phyloP scores from a whole-genome alignment of 2,329 filamentous ascomycete species.

The Ophiocordyceps sinensis region DNA sequence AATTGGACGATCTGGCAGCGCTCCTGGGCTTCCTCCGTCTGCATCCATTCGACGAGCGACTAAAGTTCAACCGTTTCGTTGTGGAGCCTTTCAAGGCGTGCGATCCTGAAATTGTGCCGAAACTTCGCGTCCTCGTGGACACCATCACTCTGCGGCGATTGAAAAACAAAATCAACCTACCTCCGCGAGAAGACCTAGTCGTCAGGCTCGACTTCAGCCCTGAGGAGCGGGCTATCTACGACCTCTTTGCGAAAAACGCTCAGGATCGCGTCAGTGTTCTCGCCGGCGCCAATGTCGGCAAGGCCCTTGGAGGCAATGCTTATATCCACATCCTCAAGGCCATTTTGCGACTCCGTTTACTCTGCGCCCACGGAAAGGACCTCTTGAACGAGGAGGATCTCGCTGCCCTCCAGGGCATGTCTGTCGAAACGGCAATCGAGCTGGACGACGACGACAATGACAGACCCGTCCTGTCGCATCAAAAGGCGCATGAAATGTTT shows the following conservation, averaged over 20 bases:
- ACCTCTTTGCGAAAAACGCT: slow-evolving; percentile 71
- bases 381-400: slow-evolving; percentile 75
- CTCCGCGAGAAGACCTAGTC: slow-evolving; percentile 57
- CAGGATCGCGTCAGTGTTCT: slow-evolving; percentile 68
- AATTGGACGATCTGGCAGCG: slow-evolving; percentile 76
- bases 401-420: slow-evolving; percentile 64
- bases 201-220: slow-evolving; percentile 61
- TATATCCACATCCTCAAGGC: slow-evolving; percentile 89
- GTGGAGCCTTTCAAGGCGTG: slow-evolving; percentile 76
- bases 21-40: slow-evolving; percentile 75
- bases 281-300: slow-evolving; percentile 39
- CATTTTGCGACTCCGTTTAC: slow-evolving; percentile 74
- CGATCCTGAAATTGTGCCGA: slow-evolving; percentile 69
- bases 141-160: slow-evolving; percentile 85
- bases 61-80: slow-evolving; percentile 66
- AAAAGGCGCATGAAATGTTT: slow-evolving; percentile 75
- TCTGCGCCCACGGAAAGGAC: slow-evolving; percentile 90
- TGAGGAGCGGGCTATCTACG: slow-evolving; percentile 65
- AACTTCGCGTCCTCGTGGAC: slow-evolving; percentile 78
- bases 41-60: slow-evolving; percentile 68
- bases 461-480: slow-evolving; percentile 43
- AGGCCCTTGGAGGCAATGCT: slow-evolving; percentile 65
- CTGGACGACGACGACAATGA: slow-evolving; percentile 59
- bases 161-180: slow-evolving; percentile 82
- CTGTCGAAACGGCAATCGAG: slow-evolving; percentile 75